Evolutionary conservation across 2,329 filamentous ascomycete species (phyloP).

Genomic region (Epichloe amarillans): DNA sequence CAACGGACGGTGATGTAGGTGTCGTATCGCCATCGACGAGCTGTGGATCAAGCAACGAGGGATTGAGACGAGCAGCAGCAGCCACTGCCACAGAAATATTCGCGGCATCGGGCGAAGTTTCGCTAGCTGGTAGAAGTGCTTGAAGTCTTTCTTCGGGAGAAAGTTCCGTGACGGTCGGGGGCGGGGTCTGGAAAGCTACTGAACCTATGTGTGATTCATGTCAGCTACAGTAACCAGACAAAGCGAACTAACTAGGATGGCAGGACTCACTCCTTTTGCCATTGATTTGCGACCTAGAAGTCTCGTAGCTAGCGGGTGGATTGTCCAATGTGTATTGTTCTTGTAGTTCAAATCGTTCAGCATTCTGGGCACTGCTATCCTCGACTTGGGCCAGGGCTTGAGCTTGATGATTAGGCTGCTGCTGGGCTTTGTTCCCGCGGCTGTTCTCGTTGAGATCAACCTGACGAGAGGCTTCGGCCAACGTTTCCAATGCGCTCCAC

Average conservation of each 20-base stretch:
- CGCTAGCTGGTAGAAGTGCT: constrained; percentile 26
- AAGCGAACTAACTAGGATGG: constrained; percentile 1
- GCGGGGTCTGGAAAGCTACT: constrained; percentile 13
- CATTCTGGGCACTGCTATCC: constrained; percentile 11
- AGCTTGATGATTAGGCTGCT: constrained; percentile 18
- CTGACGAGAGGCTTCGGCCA: constrained; percentile 78
- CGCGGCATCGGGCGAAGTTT: constrained; percentile 28
- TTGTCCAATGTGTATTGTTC: constrained; percentile 47
- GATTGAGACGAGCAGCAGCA: constrained; percentile 40
- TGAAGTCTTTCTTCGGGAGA: constrained; percentile 38
- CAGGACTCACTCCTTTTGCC: constrained; percentile 14
- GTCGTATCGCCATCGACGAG: constrained; percentile 21
- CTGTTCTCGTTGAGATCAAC: constrained; percentile 54
- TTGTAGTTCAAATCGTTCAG: constrained; percentile 38
- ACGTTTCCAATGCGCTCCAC: constrained; percentile 71
- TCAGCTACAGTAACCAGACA: not conserved
- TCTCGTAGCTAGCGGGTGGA: constrained; percentile 36
- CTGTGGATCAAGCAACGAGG: constrained; percentile 40
- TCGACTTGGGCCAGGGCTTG: constrained; percentile 12
- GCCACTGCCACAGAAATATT: constrained; percentile 44
- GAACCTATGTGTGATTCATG: not conserved
- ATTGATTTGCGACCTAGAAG: constrained; percentile 11
- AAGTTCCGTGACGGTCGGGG: constrained; percentile 19
- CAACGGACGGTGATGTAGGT: constrained; percentile 17
- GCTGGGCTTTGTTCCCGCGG: constrained; percentile 29